Conservation (phyloP, 2,329 filamentous ascomycete species). For the Ceratocystis cacaofunesta region DNA sequence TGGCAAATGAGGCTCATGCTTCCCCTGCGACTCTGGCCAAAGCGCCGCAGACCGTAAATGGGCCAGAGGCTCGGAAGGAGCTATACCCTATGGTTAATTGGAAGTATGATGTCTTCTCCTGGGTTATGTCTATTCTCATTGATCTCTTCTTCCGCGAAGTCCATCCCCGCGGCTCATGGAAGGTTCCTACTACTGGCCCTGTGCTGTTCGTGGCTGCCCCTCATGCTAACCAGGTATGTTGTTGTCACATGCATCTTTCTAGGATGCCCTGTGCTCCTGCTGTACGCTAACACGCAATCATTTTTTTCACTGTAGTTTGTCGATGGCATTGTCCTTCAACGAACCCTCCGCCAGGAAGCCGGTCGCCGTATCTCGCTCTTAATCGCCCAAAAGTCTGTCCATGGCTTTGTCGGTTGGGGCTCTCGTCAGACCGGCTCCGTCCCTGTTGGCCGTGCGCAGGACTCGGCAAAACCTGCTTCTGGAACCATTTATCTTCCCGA, state of each 20-base stretch:
- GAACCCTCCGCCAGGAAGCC: slow-evolving; percentile 73
- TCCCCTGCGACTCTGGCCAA: slow-evolving; percentile 1
- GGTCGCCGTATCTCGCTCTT: slow-evolving; percentile 81
- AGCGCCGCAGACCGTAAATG: not conserved
- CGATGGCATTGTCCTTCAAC: slow-evolving; percentile 85
- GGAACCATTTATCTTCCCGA: slow-evolving; percentile 83
- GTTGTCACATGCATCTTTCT: not conserved
- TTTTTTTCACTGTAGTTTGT: slow-evolving; percentile 53
- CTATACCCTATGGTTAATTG: slow-evolving; percentile 55
- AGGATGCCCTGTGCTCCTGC: not conserved
- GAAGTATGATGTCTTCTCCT: slow-evolving; percentile 66
- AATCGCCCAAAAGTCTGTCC: slow-evolving; percentile 90
- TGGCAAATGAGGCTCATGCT: not conserved
- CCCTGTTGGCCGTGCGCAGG: slow-evolving; percentile 83
- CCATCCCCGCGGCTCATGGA: slow-evolving; percentile 87
- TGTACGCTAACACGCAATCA: not conserved
- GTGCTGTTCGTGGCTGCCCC: slow-evolving; percentile 93
- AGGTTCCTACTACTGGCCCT: slow-evolving; percentile 74
- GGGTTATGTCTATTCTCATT: slow-evolving; percentile 65
- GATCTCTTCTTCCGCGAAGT: slow-evolving; percentile 98
- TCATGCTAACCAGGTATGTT: slow-evolving; percentile 77
- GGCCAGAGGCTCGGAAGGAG: slow-evolving; percentile 30
- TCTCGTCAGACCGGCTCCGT: slow-evolving; percentile 77
- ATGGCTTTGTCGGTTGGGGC: slow-evolving; percentile 79
- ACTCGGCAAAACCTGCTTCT: slow-evolving; percentile 62